A percentile compares a stretch with the other conserved stretches of the same genome.
These are phyloP conservation scores for Sporothrix globosa DNA, from an alignment of 2,329 filamentous ascomycete species.

Conservation along the genomic window DNA sequence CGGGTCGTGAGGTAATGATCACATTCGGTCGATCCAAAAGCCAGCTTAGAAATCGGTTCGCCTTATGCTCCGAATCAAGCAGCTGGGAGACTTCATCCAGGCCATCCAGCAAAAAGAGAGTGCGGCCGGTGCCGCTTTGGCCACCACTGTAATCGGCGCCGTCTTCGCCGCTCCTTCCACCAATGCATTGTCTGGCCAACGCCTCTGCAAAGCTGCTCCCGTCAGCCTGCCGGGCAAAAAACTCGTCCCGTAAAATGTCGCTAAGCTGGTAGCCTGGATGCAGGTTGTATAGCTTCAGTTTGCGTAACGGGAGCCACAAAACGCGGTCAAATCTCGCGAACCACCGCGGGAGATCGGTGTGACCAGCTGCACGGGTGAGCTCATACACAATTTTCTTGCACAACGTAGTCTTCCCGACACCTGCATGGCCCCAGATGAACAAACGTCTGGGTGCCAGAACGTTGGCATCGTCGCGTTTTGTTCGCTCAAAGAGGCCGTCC, in stretches of 20 bases:
- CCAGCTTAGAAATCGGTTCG: slow-evolving; percentile 39
- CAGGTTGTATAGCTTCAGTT: slow-evolving; percentile 39
- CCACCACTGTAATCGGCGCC: too few species aligned
- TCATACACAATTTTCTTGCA: slow-evolving; percentile 49
- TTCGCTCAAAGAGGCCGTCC: not conserved
- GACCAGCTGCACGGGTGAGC: slow-evolving; percentile 40
- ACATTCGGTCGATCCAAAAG: slow-evolving; percentile 44
- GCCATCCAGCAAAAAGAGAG: slow-evolving; percentile 50
- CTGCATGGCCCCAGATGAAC: slow-evolving; percentile 45
- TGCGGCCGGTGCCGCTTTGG: slow-evolving; percentile 29
- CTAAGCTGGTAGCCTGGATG: not conserved
- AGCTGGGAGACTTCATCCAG: slow-evolving; percentile 47
- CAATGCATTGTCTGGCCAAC: not conserved
- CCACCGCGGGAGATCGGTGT: not conserved
- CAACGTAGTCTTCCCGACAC: slow-evolving; percentile 48
- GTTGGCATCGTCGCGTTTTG: slow-evolving; percentile 21
- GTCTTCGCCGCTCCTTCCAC: too few species aligned
- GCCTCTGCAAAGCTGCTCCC: too few species aligned
- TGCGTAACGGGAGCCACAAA: slow-evolving; percentile 48
- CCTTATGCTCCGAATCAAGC: slow-evolving; percentile 30
- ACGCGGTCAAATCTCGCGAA: slow-evolving; percentile 43
- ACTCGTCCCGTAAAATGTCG: not conserved
- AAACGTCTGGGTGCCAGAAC: slow-evolving; percentile 39
- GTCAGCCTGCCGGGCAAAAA: not conserved
- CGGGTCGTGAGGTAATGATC: slow-evolving; percentile 44